Evolutionary conservation across 176 grass and related monocot species (phyloP).

Genomic region (Thinopyrum elongatum): DNA sequence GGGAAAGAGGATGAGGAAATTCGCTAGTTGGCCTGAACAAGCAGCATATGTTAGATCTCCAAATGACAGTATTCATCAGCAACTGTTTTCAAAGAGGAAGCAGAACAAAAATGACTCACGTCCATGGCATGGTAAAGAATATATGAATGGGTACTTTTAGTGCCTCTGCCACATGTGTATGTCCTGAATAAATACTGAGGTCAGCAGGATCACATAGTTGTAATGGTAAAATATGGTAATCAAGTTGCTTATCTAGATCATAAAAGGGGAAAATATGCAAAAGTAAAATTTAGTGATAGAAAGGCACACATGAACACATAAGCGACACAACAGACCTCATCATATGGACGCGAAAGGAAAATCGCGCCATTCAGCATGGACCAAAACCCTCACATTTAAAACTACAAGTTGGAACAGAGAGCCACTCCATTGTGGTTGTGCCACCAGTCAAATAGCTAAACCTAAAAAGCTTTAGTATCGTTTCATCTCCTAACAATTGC

Average conservation of each 20-base stretch:
- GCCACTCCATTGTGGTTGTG: not conserved
- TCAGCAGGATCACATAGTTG: slow-evolving; percentile 32
- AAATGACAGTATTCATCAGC: slow-evolving; percentile 26
- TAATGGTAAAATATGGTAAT: slow-evolving; percentile 14
- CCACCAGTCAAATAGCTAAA: not conserved
- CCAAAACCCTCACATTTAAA: not conserved
- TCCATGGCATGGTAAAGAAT: slow-evolving; percentile 99
- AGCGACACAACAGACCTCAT: not conserved
- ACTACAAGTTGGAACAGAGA: not conserved
- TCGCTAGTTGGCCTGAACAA: slow-evolving; percentile 91
- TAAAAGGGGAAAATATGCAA: not conserved
- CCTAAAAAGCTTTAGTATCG: not conserved
- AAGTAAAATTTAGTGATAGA: not conserved
- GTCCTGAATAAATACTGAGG: slow-evolving; percentile 67
- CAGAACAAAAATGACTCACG: slow-evolving; percentile 56
- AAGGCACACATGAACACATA: not conserved
- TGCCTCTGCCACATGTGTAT: slow-evolving; percentile 88
- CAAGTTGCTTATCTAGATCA: not conserved
- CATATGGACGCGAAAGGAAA: not conserved
- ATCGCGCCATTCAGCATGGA: not conserved
- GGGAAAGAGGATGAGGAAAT: slow-evolving; percentile 73
- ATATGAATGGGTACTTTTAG: slow-evolving; percentile 95
- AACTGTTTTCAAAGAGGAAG: slow-evolving; percentile 25
- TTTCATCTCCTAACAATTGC: not conserved
- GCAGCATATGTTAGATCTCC: slow-evolving; percentile 26